Percentiles rank a stretch among this genome's conserved stretches.
Conservation (phyloP, 2,329 filamentous ascomycete genomes). For the Chaetomium sp. region DNA sequence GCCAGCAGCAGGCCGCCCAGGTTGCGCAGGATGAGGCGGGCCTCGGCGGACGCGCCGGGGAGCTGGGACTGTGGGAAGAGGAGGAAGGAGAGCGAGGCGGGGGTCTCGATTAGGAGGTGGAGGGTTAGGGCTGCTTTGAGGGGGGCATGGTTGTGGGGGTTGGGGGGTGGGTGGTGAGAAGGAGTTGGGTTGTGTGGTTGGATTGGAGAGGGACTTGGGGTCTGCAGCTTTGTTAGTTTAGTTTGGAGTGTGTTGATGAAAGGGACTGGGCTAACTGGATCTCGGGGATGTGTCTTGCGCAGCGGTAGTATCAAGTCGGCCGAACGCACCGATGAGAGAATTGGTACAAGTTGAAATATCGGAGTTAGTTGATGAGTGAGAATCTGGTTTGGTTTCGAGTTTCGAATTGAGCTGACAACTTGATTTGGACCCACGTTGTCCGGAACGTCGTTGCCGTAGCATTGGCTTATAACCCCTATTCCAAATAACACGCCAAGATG, state of each 20-base stretch:
- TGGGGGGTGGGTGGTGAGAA: background rate
- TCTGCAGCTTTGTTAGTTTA: background rate
- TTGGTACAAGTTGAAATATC: background rate
- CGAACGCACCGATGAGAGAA: background rate
- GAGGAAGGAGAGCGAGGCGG: conserved; percentile 51
- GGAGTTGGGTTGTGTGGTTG: background rate
- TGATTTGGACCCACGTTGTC: conserved; percentile 7
- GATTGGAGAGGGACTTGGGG: background rate
- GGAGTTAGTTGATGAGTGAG: background rate
- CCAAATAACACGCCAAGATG: background rate
- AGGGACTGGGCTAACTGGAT: background rate
- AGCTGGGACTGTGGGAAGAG: conserved; percentile 48
- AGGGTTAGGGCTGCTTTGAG: conserved; percentile 21
- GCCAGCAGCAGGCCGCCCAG: conserved; percentile 52
- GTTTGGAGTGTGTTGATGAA: background rate
- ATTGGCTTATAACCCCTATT: background rate
- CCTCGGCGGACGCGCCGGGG: conserved; percentile 43
- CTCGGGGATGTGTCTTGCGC: background rate
- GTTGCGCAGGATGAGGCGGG: conserved; percentile 49
- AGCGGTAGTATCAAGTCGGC: background rate
- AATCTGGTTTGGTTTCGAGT: background rate
- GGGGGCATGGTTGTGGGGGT: conserved; percentile 5
- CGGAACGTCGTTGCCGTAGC: conserved; percentile 4
- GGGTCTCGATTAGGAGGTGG: conserved; percentile 28
- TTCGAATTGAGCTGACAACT: background rate